Evolutionary conservation across 495 filamentous ascomycete species (phyloP).

Genomic region (Collariella sp.): DNA sequence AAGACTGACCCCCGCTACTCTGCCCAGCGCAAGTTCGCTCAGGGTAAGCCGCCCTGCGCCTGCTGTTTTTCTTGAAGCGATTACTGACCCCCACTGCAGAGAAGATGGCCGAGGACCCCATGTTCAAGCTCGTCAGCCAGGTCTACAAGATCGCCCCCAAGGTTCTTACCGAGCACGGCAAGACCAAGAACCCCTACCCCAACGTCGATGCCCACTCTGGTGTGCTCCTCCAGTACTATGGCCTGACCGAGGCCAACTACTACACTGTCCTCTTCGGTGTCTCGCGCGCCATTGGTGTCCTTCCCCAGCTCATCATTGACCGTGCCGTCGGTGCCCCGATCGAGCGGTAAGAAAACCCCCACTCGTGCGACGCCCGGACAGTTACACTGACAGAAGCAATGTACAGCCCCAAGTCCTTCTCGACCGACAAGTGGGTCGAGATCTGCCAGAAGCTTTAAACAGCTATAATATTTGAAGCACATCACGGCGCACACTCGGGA

Average conservation of each 20-base stretch:
- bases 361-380: background rate
- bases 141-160: slow-evolving; percentile 99
- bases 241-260: slow-evolving; percentile 96
- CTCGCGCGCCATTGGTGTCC: slow-evolving; percentile 91
- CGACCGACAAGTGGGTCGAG: slow-evolving; percentile 92
- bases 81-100: slow-evolving; percentile 20
- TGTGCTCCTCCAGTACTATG: slow-evolving; percentile 98
- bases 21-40: slow-evolving; percentile 93
- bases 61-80: background rate
- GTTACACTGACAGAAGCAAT: background rate
- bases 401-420: slow-evolving; percentile 83
- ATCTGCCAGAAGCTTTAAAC: slow-evolving; percentile 77
- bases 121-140: slow-evolving; percentile 99
- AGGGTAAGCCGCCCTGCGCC: slow-evolving; percentile 45
- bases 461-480: slow-evolving; percentile 5
- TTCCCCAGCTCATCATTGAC: slow-evolving; percentile 99
- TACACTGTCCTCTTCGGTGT: slow-evolving; percentile 99
- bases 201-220: slow-evolving; percentile 68
- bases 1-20: slow-evolving; percentile 99
- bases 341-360: slow-evolving; percentile 40
- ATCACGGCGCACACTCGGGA: slow-evolving; percentile 6
- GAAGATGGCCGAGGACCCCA: slow-evolving; percentile 85
- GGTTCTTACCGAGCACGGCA: slow-evolving; percentile 97
- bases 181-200: slow-evolving; percentile 76
- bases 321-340: slow-evolving; percentile 85